These are phyloP conservation scores for Solanum chiquidenum DNA, from an alignment of 257 asterid genomes.

Conservation along the genomic window DNA sequence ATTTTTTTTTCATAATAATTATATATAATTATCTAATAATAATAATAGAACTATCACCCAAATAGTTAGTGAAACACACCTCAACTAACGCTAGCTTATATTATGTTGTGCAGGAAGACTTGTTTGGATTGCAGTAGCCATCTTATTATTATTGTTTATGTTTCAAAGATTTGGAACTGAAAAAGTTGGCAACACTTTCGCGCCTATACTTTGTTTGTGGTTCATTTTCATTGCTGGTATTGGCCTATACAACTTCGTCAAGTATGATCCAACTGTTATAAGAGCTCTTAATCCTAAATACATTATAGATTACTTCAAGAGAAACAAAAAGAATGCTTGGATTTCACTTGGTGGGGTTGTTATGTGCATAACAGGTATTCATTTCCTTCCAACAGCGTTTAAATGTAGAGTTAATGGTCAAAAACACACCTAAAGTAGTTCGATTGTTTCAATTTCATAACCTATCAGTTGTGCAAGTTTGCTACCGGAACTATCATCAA, in stretches of 20 bases:
- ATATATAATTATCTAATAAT: too few species aligned
- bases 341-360: slow-evolving; percentile 61
- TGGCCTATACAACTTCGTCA: slow-evolving; percentile 45
- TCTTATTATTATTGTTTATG: slow-evolving; percentile 34
- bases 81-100: neutral
- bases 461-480: neutral
- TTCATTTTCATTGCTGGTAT: slow-evolving; percentile 31
- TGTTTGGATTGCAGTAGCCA: slow-evolving; percentile 39
- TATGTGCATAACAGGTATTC: slow-evolving; percentile 53
- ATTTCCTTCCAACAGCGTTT: neutral
- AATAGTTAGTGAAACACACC: neutral
- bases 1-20: too few species aligned
- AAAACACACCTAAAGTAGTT: neutral
- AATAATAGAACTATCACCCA: too few species aligned
- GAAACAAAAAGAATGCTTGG: slow-evolving; percentile 65
- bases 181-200: slow-evolving; percentile 58
- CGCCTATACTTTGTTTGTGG: slow-evolving; percentile 61
- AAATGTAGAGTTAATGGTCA: too few species aligned
- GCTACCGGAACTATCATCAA: neutral
- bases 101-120: slow-evolving; percentile 26
- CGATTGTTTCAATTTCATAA: too few species aligned
- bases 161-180: slow-evolving; percentile 72
- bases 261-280: slow-evolving; percentile 30
- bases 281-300: slow-evolving; percentile 54
- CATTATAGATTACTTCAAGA: slow-evolving; percentile 41